Evolutionary conservation across 2,329 filamentous ascomycete species (phyloP), one percentile per base, ranked within the genome.

Genomic region (Xylaria sp.): DNA sequence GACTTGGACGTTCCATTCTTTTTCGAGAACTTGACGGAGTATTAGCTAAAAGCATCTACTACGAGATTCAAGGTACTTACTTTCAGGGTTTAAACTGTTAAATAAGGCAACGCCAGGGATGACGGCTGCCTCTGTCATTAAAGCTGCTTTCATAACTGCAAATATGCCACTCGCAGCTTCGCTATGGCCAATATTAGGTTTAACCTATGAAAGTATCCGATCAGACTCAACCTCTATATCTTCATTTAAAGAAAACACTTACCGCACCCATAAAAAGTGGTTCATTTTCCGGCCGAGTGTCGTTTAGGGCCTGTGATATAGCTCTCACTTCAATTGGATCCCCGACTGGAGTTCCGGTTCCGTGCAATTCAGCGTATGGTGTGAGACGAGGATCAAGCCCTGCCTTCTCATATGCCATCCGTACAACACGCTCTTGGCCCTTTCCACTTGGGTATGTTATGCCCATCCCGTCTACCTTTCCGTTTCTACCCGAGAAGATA

Each of bases 361-460:
- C 75, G 27, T 78, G 76, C 4, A 68, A 66, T 29, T 77, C 76
- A 5, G 70, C 63, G 25, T 75, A 75, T 6, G 59, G 71, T 1
- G 75, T 78, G 16, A 68, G 21, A 12, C 65, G 54, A 2, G 72
- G 72, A 25, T 75, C 71, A 1, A 77, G 70, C 10, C 71, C 71
- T 6, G 69, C 63, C 27, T 65, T 69, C 32, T 72, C 66, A 37
- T 75, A 75, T 1, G 74, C 73, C 57, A 63, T 60, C 0, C 72
- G 70, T 9, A 75, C 60, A 5, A 75, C 73, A n/a, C 57, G 59
- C 50, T 73, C 74, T 54, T 76, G 74, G 4, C 71, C 71, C 27
- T 65, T 48, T 0, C 51, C 60, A 66, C 76, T 70, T 63, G 80
- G 72, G 5, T 75, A 63, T 13, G 76, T 78, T 32, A 79, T 78